Conservation (phyloP, 2,329 filamentous ascomycete species). For the Fusarium concolor region DNA sequence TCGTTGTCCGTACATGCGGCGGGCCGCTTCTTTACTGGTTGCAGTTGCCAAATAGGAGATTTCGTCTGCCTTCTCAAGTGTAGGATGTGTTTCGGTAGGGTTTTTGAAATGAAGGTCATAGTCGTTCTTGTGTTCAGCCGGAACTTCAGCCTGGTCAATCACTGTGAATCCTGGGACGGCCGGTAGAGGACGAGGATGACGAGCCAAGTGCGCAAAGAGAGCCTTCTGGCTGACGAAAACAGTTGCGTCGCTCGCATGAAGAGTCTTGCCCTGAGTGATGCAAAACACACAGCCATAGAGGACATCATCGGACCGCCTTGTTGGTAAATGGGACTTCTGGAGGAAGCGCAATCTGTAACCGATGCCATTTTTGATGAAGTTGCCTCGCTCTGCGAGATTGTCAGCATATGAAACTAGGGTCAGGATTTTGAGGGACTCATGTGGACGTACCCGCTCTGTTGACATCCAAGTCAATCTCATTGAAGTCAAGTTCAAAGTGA, state of each 20-base stretch:
- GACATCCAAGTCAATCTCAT: conserved; percentile 63
- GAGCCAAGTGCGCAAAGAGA: conserved; percentile 64
- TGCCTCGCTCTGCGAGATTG: conserved; percentile 56
- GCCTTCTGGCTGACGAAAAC: conserved; percentile 66
- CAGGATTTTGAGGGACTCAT: background rate
- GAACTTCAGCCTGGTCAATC: conserved; percentile 58
- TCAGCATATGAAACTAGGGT: conserved; percentile 26
- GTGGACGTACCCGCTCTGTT: conserved; percentile 58
- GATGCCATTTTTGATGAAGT: conserved; percentile 59
- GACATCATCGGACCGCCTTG: conserved; percentile 63
- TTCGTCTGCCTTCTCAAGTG: conserved; percentile 55
- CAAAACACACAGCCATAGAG: conserved; percentile 68
- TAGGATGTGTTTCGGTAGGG: conserved; percentile 56
- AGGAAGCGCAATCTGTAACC: conserved; percentile 66
- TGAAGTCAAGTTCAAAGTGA: conserved; percentile 65
- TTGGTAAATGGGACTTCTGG: conserved; percentile 65
- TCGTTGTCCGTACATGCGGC: conserved; percentile 60
- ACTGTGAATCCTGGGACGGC: conserved; percentile 61
- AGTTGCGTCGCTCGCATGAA: conserved; percentile 66
- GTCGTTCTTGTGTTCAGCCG: conserved; percentile 57
- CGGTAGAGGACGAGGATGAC: conserved; percentile 66
- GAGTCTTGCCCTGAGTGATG: conserved; percentile 60
- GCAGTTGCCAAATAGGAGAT: conserved; percentile 58
- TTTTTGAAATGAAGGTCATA: conserved; percentile 64
- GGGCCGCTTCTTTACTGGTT: conserved; percentile 60